Base-by-base conservation (phyloP, 202 grass and related monocot genomes). In the Schoenoplectus tabernaemontani region DNA sequence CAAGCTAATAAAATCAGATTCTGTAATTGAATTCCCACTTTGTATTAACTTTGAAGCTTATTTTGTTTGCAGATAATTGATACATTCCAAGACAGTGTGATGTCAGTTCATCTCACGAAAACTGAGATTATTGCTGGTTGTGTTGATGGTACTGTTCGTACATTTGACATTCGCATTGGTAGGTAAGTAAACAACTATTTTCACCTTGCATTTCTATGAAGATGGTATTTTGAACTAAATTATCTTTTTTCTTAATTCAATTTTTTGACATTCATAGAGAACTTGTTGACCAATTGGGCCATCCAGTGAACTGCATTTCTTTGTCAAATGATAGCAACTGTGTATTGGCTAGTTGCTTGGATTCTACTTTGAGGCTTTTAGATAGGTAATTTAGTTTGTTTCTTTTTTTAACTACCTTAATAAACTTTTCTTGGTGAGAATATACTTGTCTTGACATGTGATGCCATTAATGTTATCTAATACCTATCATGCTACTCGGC, bases 21-120 rank as follows among this genome's bases (percentile, higher is more conserved):
- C 46, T 75, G 70, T 19, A 34, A 48, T 75, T 4, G 4, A 32
- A 64, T 80, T 26, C 2, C 15, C 1, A 1, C 60, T 80, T 42
- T 51, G 4, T 9, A 48, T 51, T 17, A 47, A 69, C 34, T n/a
- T 32, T 87, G 42, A 84, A 79, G 63, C 1, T 47, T 81, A 59
- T 86, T 53, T 65, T 41, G 23, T 39, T 82, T 48, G 33, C 84
- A 97, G 94, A 94, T 92, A 50, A 93, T 97, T 9, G 74, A 92
- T 87, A 90, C 91, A 73, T 97, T 97, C 84, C 91, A 97, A 90
- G 94, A 97, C 57, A 97, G 94, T 58, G 89, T 97, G 53, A 97
- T 94, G 94, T 94, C 94, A 82, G 87, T 94, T 66, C 81, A 79
- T 83, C 36, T 97, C 63, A 97, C 91, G 53, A 89, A 88, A 78